Evolutionary conservation across 1,284 basidiomycete genomes (phyloP), one percentile per base, ranked within the genome.

Genomic region (Erythrobasidium hasegawianum): DNA sequence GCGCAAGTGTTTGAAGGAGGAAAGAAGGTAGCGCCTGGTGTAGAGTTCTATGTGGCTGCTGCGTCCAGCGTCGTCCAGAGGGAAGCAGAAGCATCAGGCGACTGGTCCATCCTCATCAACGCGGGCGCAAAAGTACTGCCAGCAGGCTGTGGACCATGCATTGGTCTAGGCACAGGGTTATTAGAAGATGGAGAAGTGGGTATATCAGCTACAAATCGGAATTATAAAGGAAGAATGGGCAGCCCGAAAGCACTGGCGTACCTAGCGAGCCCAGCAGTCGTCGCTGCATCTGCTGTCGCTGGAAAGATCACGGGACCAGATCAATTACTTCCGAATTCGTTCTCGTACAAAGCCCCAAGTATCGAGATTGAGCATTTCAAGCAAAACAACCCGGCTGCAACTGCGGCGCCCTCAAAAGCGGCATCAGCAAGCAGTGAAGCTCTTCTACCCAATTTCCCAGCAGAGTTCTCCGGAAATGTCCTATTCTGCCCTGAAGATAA

Each of bases 141-240:
- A 5, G 89, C 95, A 0, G 96, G 95, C 1, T 99, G 96, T 75
- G 96, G 95, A 0, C 95, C 95, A 0, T 99, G 96, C 77, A 99
- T 98, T 70, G 96, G 96, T 22, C 83, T 98, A 4, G 95, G 95
- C 2, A 87, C 87, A 0, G 96, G 96, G 14, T 80, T 98, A 60
- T 80, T 98, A 24, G 87, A 97, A 76, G 94, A 97, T 74, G 95
- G 95, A 2, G 84, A 98, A 79, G 87, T 88, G 1, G 95, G 95
- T 0, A 98, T 99, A 76, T 94, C 90, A 72, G 95, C 96, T 5
- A 98, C 95, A 13, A 99, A 99, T 79, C 83, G 95, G 76, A 99
- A 99, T 76, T 99, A 97, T 81, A 98, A 99, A 81, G 95, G 95
- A 4, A 83, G 95, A 10, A 99, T 99, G 95, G 95, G 95, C 1